Evolutionary conservation across 1,284 basidiomycete species (phyloP).

Genomic region (Pseudozyma sp.): DNA sequence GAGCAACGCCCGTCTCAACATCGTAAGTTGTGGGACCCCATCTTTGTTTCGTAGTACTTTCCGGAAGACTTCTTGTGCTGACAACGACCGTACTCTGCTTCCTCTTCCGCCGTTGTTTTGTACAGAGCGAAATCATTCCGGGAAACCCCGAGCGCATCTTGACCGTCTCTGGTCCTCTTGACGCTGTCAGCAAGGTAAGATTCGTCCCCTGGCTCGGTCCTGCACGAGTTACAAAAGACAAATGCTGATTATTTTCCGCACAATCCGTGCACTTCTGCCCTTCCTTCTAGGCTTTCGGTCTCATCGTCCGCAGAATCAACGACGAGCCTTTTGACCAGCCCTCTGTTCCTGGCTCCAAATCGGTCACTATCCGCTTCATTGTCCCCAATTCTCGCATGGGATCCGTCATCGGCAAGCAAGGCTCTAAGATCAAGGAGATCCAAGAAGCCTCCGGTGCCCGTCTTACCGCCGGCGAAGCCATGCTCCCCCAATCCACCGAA

Average conservation of each 20-base stretch:
- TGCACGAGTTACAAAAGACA: no score
- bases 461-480: constrained; percentile 94
- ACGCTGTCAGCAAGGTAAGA: constrained; percentile 94
- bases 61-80: background rate
- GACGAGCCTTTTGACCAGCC: constrained; percentile 98
- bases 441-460: constrained; percentile 97
- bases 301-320: constrained; percentile 98
- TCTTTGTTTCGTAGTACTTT: background rate
- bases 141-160: constrained; percentile 98
- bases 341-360: constrained; percentile 95
- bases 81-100: background rate
- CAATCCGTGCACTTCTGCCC: background rate
- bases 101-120: background rate
- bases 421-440: constrained; percentile 99
- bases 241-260: background rate
- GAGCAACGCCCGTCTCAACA: constrained; percentile 81
- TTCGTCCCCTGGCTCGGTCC: background rate
- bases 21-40: constrained; percentile 44
- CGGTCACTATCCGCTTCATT: constrained; percentile 96
- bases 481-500: constrained; percentile 98
- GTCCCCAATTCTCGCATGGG: constrained; percentile 99
- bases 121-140: constrained; percentile 65
- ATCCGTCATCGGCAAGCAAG: constrained; percentile 96
- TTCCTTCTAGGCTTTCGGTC: constrained; percentile 85
- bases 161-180: constrained; percentile 95